Conservation (phyloP, 169 alveolate species). For the Plasmodium cynomolgi region DNA sequence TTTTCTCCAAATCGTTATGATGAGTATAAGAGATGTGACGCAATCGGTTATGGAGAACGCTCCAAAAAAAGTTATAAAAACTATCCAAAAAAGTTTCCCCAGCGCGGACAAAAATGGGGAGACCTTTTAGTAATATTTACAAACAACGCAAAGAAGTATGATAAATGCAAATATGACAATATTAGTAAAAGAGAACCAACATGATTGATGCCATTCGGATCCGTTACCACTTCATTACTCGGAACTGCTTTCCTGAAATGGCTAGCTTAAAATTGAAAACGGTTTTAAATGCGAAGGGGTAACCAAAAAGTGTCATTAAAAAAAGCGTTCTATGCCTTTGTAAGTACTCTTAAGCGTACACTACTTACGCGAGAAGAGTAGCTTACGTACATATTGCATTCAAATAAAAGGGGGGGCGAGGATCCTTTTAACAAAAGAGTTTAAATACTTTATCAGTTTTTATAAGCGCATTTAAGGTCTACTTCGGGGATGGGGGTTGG, state of each 20-base stretch:
- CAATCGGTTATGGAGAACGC: neutral
- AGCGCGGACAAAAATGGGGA: neutral
- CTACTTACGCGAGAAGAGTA: neutral
- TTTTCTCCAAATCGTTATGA: neutral
- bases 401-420: neutral
- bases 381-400: neutral
- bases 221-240: neutral
- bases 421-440: neutral
- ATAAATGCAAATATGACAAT: neutral
- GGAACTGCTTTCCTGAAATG: neutral
- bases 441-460: neutral
- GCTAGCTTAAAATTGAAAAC: neutral
- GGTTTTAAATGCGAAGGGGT: neutral
- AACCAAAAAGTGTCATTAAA: neutral
- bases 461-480: neutral
- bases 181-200: neutral
- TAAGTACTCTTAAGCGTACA: neutral
- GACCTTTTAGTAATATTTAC: neutral
- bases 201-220: neutral
- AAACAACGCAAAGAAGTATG: neutral
- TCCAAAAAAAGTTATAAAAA: neutral
- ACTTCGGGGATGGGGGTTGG: neutral
- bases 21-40: neutral
- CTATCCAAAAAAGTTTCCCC: neutral
- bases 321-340: neutral